phyloP scores from a whole-genome alignment of 2,329 filamentous ascomycete genomes.

The Penicillium sp. region DNA sequence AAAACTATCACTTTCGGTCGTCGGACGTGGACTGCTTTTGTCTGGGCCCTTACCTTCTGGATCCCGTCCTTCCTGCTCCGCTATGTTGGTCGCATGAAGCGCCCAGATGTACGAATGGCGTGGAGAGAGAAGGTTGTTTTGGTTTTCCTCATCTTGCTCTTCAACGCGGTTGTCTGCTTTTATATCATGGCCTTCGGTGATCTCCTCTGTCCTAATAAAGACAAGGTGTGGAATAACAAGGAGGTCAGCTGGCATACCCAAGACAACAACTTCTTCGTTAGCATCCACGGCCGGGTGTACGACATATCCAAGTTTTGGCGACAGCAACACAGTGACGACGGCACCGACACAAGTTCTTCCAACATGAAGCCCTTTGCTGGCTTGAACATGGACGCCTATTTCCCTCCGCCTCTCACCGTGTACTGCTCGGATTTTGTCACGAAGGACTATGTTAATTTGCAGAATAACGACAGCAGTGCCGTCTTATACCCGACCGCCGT shows the following conservation, averaged over 20 bases:
- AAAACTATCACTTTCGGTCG: constrained; percentile 60
- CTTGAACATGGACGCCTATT: constrained; percentile 75
- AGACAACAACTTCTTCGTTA: constrained; percentile 78
- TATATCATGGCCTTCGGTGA: constrained; percentile 85
- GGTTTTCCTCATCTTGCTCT: constrained; percentile 69
- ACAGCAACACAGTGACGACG: constrained; percentile 71
- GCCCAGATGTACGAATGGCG: constrained; percentile 91
- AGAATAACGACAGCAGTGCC: constrained; percentile 63
- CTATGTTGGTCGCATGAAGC: constrained; percentile 89
- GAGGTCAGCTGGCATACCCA: constrained; percentile 69
- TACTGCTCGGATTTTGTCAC: constrained; percentile 71
- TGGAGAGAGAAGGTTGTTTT: constrained; percentile 95
- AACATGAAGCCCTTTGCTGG: constrained; percentile 77
- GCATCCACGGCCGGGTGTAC: constrained; percentile 82
- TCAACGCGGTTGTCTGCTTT: constrained; percentile 81
- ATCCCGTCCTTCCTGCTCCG: constrained; percentile 80
- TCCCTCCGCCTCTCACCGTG: constrained; percentile 68
- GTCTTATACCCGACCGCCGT: constrained; percentile 51
- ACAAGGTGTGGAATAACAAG: constrained; percentile 76
- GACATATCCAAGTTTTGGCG: constrained; percentile 88
- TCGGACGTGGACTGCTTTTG: constrained; percentile 72
- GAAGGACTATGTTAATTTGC: constrained; percentile 46
- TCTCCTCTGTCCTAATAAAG: constrained; percentile 80
- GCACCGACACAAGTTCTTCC: constrained; percentile 55
- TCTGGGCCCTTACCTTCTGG: constrained; percentile 89